A percentile compares a stretch with the other conserved stretches of the same genome.
Conservation (phyloP, 2,329 filamentous ascomycete genomes). For the Penicillium sp. region DNA sequence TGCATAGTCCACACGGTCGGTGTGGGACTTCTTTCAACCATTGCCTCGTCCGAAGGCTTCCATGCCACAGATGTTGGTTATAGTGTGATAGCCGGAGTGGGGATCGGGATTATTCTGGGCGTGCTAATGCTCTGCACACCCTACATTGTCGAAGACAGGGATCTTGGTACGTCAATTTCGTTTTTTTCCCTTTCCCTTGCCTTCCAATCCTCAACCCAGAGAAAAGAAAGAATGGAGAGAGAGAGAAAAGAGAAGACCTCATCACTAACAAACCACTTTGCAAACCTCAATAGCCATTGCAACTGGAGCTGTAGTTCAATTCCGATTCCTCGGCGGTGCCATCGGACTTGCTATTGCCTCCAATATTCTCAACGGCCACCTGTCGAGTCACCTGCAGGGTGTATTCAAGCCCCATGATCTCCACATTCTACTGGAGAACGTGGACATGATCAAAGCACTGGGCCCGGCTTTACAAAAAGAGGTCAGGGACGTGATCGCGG, state of each 20-base stretch:
- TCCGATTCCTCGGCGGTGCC: slow-evolving; percentile 24
- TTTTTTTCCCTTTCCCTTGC: neutral
- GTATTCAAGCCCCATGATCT: slow-evolving; percentile 14
- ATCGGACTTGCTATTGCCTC: slow-evolving; percentile 23
- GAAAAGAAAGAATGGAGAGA: too few species aligned
- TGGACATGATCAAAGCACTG: slow-evolving; percentile 9
- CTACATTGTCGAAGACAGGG: slow-evolving; percentile 23
- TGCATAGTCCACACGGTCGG: slow-evolving; percentile 22
- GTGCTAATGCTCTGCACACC: slow-evolving; percentile 20
- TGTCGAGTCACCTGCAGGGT: slow-evolving; percentile 12
- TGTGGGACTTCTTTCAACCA: slow-evolving; percentile 20
- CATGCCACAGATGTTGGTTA: slow-evolving; percentile 20
- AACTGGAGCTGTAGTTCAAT: slow-evolving; percentile 20
- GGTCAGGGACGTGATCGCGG: slow-evolving; percentile 16
- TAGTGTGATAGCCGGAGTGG: slow-evolving; percentile 18
- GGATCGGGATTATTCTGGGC: slow-evolving; percentile 19
- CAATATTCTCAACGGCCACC: slow-evolving; percentile 21
- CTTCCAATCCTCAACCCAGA: too few species aligned
- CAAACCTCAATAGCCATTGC: slow-evolving; percentile 16
- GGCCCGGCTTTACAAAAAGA: slow-evolving; percentile 6
- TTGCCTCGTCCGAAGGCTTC: slow-evolving; percentile 14
- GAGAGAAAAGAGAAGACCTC: neutral
- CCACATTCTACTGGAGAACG: slow-evolving; percentile 19
- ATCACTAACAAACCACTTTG: neutral
- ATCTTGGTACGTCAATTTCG: slow-evolving; percentile 16